Evolutionary conservation across 1,139 yeast species (phyloP), one percentile per base, ranked within the genome.

Genomic region (Hansenula sp.): DNA sequence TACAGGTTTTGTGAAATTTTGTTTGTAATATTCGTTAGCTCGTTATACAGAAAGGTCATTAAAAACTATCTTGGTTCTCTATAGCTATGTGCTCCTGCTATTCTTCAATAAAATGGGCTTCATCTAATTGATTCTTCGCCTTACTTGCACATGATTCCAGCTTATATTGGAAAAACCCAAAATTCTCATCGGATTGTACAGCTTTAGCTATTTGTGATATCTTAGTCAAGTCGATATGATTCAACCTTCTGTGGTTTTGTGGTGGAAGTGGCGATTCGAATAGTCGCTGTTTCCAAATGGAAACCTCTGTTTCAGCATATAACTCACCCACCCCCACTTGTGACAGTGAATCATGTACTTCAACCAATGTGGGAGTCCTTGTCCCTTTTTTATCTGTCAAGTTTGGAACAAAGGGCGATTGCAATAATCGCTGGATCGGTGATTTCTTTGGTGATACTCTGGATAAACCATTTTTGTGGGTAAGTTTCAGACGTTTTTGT

Each of bases 111-210:
- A 21, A 6, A 21, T 21, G 25, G 9, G 25, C 25, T 21, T 21
- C 9, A 21, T 21, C 25, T 6, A 21, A 9, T 21, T 5, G 8
- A 5, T 9, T 5, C 9, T 21, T 21, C 25, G 25, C 25, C 5
- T 9, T 21, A 9, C 9, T 21, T 21, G 25, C 16, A 19, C 36
- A 33, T 12, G 30, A 33, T 18, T 41, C 30, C 15, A 46, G 30
- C 5, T 36, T 24, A 19, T 35, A 32, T 8, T 36, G 32, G 19
- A 45, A 47, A 30, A 45, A 47, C 8, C 47, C 48, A 41, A 18
- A 35, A 9, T 24, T 36, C 4, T 36, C 40, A 24, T 33, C 33
- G 18, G 18, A 25, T 3, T 17, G 8, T 11, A 33, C 15, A 3
- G 35, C 12, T 13, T 38, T 25, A 11, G 35, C 34, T 21, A 38